These are phyloP conservation scores for Elsinoe arachidis DNA, from an alignment of 2,329 filamentous ascomycete genomes.

Conservation along the genomic window DNA sequence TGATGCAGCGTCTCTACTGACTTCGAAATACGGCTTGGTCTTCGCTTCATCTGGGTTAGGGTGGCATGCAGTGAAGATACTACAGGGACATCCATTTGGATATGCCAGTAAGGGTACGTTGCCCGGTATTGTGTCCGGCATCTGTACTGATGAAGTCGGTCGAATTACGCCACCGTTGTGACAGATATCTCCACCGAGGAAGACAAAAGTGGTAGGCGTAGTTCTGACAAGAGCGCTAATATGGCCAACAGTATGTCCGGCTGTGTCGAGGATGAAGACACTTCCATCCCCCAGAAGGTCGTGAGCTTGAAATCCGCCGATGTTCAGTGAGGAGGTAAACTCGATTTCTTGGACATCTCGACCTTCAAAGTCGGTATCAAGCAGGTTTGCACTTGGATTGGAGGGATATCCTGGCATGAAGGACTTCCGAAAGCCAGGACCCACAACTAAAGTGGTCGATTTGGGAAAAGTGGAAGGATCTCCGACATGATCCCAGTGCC, in stretches of 20 bases:
- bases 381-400: slow-evolving; percentile 15
- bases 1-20: not conserved
- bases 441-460: slow-evolving; percentile 42
- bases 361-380: slow-evolving; percentile 14
- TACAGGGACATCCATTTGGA: slow-evolving; percentile 6
- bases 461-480: slow-evolving; percentile 41
- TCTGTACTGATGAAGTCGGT: slow-evolving; percentile 17
- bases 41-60: not conserved
- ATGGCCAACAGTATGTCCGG: slow-evolving; percentile 21
- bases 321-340: slow-evolving; percentile 21
- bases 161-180: slow-evolving; percentile 19
- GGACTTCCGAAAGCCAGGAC: slow-evolving; percentile 41
- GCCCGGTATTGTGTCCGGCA: slow-evolving; percentile 18
- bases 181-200: slow-evolving; percentile 22
- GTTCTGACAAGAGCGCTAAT: slow-evolving; percentile 21
- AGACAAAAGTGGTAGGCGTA: slow-evolving; percentile 19
- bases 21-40: not conserved
- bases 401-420: slow-evolving; percentile 42
- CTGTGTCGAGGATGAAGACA: slow-evolving; percentile 34
- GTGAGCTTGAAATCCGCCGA: slow-evolving; percentile 33
- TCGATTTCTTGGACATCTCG: slow-evolving; percentile 17
- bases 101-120: slow-evolving; percentile 16
- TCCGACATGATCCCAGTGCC: slow-evolving; percentile 45
- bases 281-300: slow-evolving; percentile 37
- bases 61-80: slow-evolving; percentile 17